Conservation (phyloP, 768 basidiomycete genomes). For the Tricholoma hemisulphureum region DNA sequence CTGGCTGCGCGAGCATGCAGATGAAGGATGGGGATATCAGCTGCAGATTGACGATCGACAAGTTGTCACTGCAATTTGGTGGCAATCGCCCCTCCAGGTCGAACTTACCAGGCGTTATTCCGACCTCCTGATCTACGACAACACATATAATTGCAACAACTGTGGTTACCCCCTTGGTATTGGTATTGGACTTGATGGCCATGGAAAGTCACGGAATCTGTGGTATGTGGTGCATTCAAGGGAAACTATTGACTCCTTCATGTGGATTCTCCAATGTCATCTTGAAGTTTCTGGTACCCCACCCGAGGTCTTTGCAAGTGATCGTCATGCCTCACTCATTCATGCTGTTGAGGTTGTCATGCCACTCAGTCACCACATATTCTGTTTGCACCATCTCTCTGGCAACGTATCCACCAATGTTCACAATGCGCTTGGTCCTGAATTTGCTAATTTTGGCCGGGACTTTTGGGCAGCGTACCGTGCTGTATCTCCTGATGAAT, state of each 20-base stretch:
- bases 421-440: constrained; percentile 10
- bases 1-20: constrained; percentile 11
- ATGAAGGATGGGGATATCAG: constrained; percentile 23
- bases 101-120: constrained; percentile 15
- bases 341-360: background rate
- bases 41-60: constrained; percentile 15
- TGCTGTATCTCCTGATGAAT: constrained; percentile 30
- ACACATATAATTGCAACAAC: constrained; percentile 21
- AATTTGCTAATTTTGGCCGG: constrained; percentile 19
- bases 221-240: constrained; percentile 24
- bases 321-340: constrained; percentile 12
- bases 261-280: constrained; percentile 20
- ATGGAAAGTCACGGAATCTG: constrained; percentile 14
- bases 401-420: constrained; percentile 24
- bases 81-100: constrained; percentile 30
- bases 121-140: constrained; percentile 24
- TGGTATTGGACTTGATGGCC: constrained; percentile 20
- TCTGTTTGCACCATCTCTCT: constrained; percentile 25
- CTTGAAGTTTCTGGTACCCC: constrained; percentile 4
- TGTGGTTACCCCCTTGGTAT: constrained; percentile 23
- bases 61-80: constrained; percentile 24
- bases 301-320: constrained; percentile 9
- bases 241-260: constrained; percentile 10
- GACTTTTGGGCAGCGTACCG: constrained; percentile 32
- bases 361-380: constrained; percentile 13